A percentile compares a stretch with the other conserved stretches of the same genome.
Evolutionary conservation across 805 yeast genomes (phyloP).

Genomic region (Metschnikowia corniflorae): DNA sequence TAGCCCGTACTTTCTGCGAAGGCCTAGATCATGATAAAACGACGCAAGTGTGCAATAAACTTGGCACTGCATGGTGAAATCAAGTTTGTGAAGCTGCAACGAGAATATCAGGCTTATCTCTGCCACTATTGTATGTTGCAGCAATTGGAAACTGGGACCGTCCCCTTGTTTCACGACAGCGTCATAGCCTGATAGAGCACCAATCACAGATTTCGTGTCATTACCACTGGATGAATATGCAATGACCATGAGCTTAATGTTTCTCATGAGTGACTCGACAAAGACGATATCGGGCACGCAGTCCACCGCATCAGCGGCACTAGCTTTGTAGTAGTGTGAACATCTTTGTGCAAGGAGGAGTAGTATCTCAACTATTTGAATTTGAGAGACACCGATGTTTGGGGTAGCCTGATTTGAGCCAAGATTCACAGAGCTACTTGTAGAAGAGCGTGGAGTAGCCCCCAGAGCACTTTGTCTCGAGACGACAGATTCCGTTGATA

Average conservation of each 20-base stretch:
- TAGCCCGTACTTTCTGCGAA: slow-evolving; percentile 66
- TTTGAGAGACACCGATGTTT: slow-evolving; percentile 24
- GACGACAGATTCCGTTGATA: slow-evolving; percentile 33
- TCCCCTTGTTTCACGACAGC: slow-evolving; percentile 3
- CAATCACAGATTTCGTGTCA: slow-evolving; percentile 39
- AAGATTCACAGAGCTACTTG: slow-evolving; percentile 24
- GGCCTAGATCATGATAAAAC: slow-evolving; percentile 57
- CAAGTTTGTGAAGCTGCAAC: slow-evolving; percentile 33
- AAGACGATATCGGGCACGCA: slow-evolving; percentile 79
- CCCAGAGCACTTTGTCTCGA: slow-evolving; percentile 11
- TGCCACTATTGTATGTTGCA: slow-evolving; percentile 39
- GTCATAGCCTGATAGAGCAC: slow-evolving; percentile 35
- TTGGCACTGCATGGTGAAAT: slow-evolving; percentile 50
- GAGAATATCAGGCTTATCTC: slow-evolving; percentile 36
- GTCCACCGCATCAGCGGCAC: slow-evolving; percentile 61
- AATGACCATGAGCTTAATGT: slow-evolving; percentile 55
- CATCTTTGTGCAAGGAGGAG: slow-evolving; percentile 27
- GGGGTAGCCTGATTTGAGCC: slow-evolving; percentile 25
- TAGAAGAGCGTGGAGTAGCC: slow-evolving; percentile 35
- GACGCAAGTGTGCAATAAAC: slow-evolving; percentile 65
- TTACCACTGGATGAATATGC: slow-evolving; percentile 43
- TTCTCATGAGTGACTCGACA: slow-evolving; percentile 66
- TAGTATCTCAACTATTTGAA: slow-evolving; percentile 33
- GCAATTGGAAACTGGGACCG: slow-evolving; percentile 14
- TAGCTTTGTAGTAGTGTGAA: slow-evolving; percentile 32